phyloP scores from a whole-genome alignment of 2,329 filamentous ascomycete genomes.

The Colletotrichum sp. region DNA sequence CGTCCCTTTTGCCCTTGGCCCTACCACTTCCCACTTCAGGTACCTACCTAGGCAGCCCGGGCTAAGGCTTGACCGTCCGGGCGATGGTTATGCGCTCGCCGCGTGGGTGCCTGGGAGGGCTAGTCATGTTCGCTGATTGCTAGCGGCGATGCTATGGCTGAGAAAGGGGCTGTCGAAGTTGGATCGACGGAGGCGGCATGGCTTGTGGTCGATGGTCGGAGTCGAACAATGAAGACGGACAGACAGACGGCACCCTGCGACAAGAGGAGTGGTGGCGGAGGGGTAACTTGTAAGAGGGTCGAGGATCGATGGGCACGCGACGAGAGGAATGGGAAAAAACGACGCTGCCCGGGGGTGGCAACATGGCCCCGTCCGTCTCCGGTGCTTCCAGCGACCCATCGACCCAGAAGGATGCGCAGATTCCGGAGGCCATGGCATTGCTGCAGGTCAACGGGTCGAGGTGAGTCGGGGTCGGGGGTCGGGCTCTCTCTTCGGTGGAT shows the following conservation, averaged over 20 bases:
- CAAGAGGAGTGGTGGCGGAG: not conserved
- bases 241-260: not conserved
- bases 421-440: not conserved
- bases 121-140: not conserved
- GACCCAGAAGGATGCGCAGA: not conserved
- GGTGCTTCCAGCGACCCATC: not conserved
- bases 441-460: not conserved
- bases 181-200: not conserved
- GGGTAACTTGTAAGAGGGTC: not conserved
- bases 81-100: slow-evolving; percentile 3
- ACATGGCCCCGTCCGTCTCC: not conserved
- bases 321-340: not conserved
- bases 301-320: not conserved
- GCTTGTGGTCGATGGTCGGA: not conserved
- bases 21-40: not conserved
- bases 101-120: not conserved
- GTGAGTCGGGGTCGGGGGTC: not conserved
- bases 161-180: not conserved
- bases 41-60: not conserved
- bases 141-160: not conserved
- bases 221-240: not conserved
- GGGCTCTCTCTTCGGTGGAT: not conserved
- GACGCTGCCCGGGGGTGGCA: not conserved
- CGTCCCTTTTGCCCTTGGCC: not conserved
- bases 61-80: slow-evolving; percentile 17